Evolutionary conservation across 2,329 filamentous ascomycete species (phyloP).

Genomic region (Verticillium dahliae): DNA sequence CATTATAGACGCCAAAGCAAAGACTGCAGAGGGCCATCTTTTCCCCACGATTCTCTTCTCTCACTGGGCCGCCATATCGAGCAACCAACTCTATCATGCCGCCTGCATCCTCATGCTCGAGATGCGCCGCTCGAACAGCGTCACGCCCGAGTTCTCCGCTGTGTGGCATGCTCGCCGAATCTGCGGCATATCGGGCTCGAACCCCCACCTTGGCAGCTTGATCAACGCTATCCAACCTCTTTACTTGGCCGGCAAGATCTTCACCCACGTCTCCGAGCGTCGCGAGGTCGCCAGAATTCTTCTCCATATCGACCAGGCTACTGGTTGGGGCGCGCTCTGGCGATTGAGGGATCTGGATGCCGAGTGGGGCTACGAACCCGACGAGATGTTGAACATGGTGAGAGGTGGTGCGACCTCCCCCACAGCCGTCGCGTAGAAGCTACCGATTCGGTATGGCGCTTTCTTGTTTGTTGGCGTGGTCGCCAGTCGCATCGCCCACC

Average conservation of each 20-base stretch:
- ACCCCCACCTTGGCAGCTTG: conserved; percentile 40
- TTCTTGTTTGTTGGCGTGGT: no score
- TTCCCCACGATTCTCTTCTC: conserved; percentile 42
- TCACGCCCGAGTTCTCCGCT: conserved; percentile 15
- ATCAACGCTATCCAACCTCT: conserved; percentile 48
- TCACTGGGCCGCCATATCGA: conserved; percentile 42
- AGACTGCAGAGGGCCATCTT: conserved; percentile 18
- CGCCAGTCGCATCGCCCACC: no score
- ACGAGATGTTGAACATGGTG: not conserved
- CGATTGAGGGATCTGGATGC: conserved; percentile 38
- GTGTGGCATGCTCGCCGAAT: conserved; percentile 45
- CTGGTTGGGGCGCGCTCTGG: conserved; percentile 43
- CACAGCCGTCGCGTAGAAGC: not conserved
- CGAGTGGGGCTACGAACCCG: conserved; percentile 22
- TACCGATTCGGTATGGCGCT: not conserved
- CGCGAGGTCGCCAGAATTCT: conserved; percentile 28
- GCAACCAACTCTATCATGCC: conserved; percentile 46
- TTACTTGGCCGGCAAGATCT: conserved; percentile 40
- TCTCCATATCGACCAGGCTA: conserved; percentile 36
- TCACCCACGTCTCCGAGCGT: conserved; percentile 35
- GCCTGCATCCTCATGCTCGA: conserved; percentile 41
- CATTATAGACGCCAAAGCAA: conserved; percentile 15
- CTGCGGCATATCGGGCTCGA: conserved; percentile 44
- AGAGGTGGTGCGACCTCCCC: not conserved
- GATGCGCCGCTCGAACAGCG: conserved; percentile 25